Evolutionary conservation across 2,329 filamentous ascomycete species (phyloP), one percentile per base, ranked within the genome.

Genomic region (Penicillium olsonii): DNA sequence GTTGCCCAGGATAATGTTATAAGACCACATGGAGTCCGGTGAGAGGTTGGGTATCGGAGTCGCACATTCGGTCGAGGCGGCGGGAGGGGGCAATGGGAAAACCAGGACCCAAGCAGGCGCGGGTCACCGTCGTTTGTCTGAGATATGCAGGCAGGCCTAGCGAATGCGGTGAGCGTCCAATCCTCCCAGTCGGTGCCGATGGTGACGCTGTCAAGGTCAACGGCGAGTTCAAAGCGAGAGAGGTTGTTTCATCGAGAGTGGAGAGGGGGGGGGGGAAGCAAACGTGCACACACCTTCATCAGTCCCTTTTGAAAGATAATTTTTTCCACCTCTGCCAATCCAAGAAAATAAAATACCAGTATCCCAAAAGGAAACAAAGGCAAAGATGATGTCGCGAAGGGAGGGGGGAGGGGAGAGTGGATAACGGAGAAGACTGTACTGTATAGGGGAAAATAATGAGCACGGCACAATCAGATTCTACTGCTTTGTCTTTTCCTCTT

Each of bases 1-100:
- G 57, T 66, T 56, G 59, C 63, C 60, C 62, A 64, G 54, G 57
- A 56, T 54, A 48, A 57, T 57, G 61, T 62, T 68, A 68, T 60
- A 55, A 62, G 66, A 65, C 68, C 66, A 66, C 69, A 71, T 71
- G 68, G 69, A 68, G 68, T 68, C 59, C 59, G 61, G 52, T 53
- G 41, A 56, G 55, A 61, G 56, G 59, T 54, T 59, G 45, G 49
- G 56, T 47, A 45, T 47, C 63, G 55, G 45, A 60, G 61, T 68
- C 58, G 64, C 65, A 69, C 68, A 71, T 70, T 68, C 65, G 64
- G 62, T 68, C 63, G 59, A 66, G 54, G 47, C 40, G 49, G 52
- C 50, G 54, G 50, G 54, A 55, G 45, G 34, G 48, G 49, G 42
- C 50, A 41, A 53, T 38, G 50, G 52, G 31, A 53, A 51, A 37